Evolutionary conservation across 768 basidiomycete species (phyloP), one percentile per base, ranked within the genome.

Genomic region (Lactarius indigo): DNA sequence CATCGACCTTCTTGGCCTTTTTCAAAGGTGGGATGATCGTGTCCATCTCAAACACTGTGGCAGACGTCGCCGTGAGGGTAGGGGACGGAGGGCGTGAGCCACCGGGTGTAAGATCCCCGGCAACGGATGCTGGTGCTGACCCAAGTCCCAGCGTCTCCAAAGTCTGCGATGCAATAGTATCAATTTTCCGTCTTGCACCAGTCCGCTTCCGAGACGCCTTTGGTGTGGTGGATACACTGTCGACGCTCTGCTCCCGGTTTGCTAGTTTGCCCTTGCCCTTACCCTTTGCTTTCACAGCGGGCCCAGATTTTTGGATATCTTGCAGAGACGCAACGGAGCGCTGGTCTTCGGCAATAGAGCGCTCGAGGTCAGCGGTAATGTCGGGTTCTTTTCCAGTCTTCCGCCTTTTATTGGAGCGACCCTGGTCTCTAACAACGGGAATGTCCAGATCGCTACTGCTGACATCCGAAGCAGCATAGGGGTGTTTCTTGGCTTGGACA

Each of bases 1-100:
- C 89, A 63, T 93, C 92, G 2, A 90, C 79, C 75, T 88, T 90
- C 75, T 90, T 91, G 6, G 90, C 91, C 72, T 83, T 86, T 78
- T 83, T 90, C 72, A 93, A 76, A 15, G 87, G 85, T 6, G 89
- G 90, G 44, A 90, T 83, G 9, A 76, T 73, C 68, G 91, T 90
- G 66, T 88, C 86, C 44, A 92, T 79, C 65, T 91, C 89, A 70
- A 87, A 92, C 30, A 92, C 83, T 41, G 87, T 81, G 5, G 85
- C 80, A 26, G 86, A 84, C 20, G 80, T 80, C 57, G 79, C 78
- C 0, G 84, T 83, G 9, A 79, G 72, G 3, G 82, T 80, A 5
- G 91, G 91, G 13, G 90, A 92, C 54, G 83, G 76, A 30, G 88
- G 88, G n/a, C 89, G 80, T 7, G 91, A 93, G 59, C 83, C 81